These are phyloP conservation scores for Blastobotrys apis DNA, from an alignment of 1,139 yeast genomes.

Conservation along the genomic window DNA sequence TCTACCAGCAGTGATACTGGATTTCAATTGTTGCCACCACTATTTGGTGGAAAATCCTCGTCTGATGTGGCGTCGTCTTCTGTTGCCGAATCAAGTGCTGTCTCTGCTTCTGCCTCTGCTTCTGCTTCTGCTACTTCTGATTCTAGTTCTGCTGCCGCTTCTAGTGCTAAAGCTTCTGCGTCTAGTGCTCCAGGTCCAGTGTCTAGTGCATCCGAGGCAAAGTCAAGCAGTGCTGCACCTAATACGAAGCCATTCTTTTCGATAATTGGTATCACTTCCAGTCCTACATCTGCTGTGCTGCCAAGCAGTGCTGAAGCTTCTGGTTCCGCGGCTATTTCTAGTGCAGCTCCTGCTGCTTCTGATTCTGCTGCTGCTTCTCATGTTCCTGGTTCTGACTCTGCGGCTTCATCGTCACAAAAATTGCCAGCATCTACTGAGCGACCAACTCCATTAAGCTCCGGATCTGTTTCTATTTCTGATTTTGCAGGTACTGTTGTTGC, in stretches of 20 bases:
- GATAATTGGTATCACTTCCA: no score
- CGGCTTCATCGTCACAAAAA: not conserved
- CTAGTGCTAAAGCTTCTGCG: no score
- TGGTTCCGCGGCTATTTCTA: not conserved
- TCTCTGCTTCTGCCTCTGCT: conserved; percentile 2
- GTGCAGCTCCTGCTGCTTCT: conserved; percentile 8
- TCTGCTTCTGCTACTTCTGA: no score
- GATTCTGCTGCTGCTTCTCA: conserved; percentile 1
- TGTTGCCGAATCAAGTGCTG: not conserved
- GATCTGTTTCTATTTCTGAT: conserved; percentile 5
- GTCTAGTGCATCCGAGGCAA: no score
- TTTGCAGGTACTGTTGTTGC: conserved; percentile 7
- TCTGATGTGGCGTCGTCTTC: not conserved
- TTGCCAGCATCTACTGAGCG: conserved; percentile 1
- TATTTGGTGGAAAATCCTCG: not conserved
- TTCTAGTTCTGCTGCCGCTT: no score
- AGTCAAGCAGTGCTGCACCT: no score
- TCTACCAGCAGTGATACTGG: not conserved
- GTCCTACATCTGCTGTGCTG: no score
- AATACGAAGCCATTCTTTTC: no score
- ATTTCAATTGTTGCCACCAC: not conserved
- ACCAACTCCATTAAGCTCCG: not conserved
- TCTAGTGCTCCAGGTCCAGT: no score
- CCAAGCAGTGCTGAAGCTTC: no score
- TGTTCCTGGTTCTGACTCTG: conserved; percentile 7